Evolutionary conservation across 1,139 yeast species (phyloP), one percentile per base, ranked within the genome.

Genomic region (Saccharomycopsis crataegensis): DNA sequence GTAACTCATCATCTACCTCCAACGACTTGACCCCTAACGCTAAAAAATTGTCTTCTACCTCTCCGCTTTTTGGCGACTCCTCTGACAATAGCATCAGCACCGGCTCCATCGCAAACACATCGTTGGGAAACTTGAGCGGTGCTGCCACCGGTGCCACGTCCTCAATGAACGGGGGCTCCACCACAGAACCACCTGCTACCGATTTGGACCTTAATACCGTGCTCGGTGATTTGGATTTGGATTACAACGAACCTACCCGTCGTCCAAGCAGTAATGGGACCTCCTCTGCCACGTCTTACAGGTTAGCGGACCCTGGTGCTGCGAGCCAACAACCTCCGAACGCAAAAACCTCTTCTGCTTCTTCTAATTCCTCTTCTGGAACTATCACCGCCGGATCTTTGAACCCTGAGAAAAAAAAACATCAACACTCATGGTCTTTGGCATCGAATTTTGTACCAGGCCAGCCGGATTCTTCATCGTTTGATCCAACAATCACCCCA

Each of bases 351-450:
- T 17, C 38, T 32, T 40, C 50, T 31, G 12, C 42, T 11, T 9
- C 32, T 12, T 11, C 22, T 22, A 22, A 38, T 28, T 17, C 37
- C 6, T 14, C 14, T 38, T 9, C n/a, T 40, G 17, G 16, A 40
- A 11, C 17, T n/a, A 40, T 14, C 9, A n/a, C 43, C 2, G n/a
- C 4, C 7, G 17, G 9, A 14, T 17, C 43, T 5, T n/a, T 14
- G 17, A 14, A n/a, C 14, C 9, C 43, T 8, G 16, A 40, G 9
- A 14, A 40, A 8, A 43, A 37, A 14, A 22, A 17, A 34, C 55
- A 54, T 33, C 52, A 51, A 32, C 53, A 54, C 42, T 54, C 57
- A 7, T 54, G 55, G 57, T 56, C 58, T n/a, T 17, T 51, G 14
- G 50, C 55, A n/a, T 43, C 56, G n/a, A 52, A 51, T 37, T 49